Conservation (phyloP, 2,329 filamentous ascomycete species). For the Taxawa tesnikishii region DNA sequence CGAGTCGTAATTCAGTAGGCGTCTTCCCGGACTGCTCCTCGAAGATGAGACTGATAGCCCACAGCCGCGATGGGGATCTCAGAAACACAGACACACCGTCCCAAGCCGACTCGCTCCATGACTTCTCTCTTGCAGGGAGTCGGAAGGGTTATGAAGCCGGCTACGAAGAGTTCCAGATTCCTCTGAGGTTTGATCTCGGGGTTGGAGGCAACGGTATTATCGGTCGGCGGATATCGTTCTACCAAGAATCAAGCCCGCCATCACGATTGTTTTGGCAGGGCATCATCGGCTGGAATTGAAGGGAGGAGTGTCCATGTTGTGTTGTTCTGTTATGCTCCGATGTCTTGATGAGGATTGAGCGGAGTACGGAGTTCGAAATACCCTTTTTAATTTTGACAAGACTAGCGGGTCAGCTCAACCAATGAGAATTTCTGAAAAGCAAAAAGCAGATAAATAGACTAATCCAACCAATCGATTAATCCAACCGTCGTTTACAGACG, state of each 20-base stretch:
- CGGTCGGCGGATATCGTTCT: slow-evolving; percentile 13
- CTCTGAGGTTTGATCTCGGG: slow-evolving; percentile 12
- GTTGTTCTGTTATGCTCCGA: too few relatives aligned
- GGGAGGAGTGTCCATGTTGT: too few relatives aligned
- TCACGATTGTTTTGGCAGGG: slow-evolving; percentile 8
- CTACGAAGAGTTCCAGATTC: slow-evolving; percentile 9
- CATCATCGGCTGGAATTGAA: slow-evolving; percentile 17
- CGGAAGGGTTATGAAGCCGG: slow-evolving; percentile 1
- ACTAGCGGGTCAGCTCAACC: too few relatives aligned
- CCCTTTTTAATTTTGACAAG: too few relatives aligned
- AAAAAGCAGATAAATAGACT: too few relatives aligned
- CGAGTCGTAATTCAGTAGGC: slow-evolving; percentile 14
- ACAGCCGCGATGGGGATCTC: slow-evolving; percentile 15
- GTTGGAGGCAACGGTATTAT: slow-evolving; percentile 16
- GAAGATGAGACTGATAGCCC: neutral
- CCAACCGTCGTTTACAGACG: too few relatives aligned
- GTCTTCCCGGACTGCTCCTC: neutral
- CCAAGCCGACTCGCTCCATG: slow-evolving; percentile 9
- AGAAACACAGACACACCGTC: neutral
- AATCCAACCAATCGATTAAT: too few relatives aligned
- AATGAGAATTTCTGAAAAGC: too few relatives aligned
- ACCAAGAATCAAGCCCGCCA: slow-evolving; percentile 10
- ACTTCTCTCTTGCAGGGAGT: slow-evolving; percentile 7
- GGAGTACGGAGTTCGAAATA: too few relatives aligned
- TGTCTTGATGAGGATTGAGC: too few relatives aligned